Percentiles rank a stretch among this genome's conserved stretches.
phyloP scores from a whole-genome alignment of 805 yeast genomes.

The Candida glaebosa region DNA sequence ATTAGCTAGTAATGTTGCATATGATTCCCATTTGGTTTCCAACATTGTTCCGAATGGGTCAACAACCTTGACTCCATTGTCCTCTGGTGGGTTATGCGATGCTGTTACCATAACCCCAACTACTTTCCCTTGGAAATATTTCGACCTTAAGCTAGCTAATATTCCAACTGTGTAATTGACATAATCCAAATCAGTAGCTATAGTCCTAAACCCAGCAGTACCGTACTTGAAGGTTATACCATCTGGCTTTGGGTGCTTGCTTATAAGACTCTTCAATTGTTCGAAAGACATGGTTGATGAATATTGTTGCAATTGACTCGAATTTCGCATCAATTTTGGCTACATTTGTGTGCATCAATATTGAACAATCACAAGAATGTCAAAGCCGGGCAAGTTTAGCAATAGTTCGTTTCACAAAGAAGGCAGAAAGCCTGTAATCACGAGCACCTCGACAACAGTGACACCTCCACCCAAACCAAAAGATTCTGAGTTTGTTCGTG shows the following conservation, averaged over 20 bases:
- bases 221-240: constrained; percentile 61
- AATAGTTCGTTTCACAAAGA: constrained; percentile 31
- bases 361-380: too few relatives aligned
- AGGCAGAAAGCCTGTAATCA: constrained; percentile 9
- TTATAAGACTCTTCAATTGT: constrained; percentile 2
- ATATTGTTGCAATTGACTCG: too few relatives aligned
- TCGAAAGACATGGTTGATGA: not conserved
- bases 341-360: too few relatives aligned
- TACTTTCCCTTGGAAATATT: constrained; percentile 58
- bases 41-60: constrained; percentile 94
- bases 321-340: too few relatives aligned
- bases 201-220: constrained; percentile 94
- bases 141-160: constrained; percentile 80
- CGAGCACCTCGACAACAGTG: constrained; percentile 1
- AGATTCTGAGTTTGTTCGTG: constrained; percentile 31
- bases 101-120: constrained; percentile 98
- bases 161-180: constrained; percentile 83
- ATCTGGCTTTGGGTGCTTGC: constrained; percentile 44
- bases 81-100: constrained; percentile 87
- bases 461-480: constrained; percentile 11
- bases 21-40: constrained; percentile 74
- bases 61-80: constrained; percentile 90
- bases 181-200: constrained; percentile 66
- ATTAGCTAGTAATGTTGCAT: constrained; percentile 81
- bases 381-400: constrained; percentile 16